These are phyloP conservation scores for Nannizzia gypsea DNA, from an alignment of 2,329 filamentous ascomycete species.

Conservation along the genomic window DNA sequence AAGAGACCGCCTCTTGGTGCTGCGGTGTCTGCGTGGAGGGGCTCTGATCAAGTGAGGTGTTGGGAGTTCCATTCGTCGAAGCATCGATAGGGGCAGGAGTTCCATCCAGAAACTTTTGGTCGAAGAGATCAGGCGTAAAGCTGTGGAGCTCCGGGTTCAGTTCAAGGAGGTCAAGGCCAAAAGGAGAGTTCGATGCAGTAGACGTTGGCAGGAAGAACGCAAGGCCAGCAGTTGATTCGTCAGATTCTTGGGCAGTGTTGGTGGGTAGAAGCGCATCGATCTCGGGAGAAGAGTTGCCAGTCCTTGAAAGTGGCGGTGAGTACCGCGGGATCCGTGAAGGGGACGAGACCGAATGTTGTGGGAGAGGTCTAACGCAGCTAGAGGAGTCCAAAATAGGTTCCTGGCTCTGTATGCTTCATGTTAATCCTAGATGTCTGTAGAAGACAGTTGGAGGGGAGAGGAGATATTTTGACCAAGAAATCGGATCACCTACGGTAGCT, in stretches of 20 bases:
- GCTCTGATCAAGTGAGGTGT: conserved; percentile 3
- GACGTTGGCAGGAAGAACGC: neutral
- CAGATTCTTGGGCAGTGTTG: conserved; percentile 1
- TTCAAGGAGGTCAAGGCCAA: neutral
- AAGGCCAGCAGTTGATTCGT: neutral
- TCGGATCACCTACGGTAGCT: conserved; percentile 36
- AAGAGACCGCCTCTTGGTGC: neutral
- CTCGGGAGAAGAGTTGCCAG: neutral
- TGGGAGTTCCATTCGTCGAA: conserved; percentile 3
- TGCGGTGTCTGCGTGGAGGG: neutral
- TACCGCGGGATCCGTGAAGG: conserved; percentile 6
- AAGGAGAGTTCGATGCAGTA: neutral
- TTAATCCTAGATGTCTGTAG: conserved; percentile 14
- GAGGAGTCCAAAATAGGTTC: conserved; percentile 2
- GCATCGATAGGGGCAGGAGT: neutral
- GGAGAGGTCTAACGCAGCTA: neutral
- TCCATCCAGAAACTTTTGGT: conserved; percentile 18
- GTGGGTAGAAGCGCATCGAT: neutral
- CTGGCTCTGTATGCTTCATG: conserved; percentile 11
- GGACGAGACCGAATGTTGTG: conserved; percentile 5
- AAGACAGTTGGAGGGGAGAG: conserved; percentile 6
- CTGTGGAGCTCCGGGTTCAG: neutral
- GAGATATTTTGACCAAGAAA: conserved; percentile 25
- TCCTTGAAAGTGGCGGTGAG: neutral
- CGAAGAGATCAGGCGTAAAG: conserved; percentile 7